A percentile compares a stretch with the other conserved stretches of the same genome.
Conservation (phyloP, 1,139 yeast genomes). For the Nakaseomyces uthaithaninus region DNA sequence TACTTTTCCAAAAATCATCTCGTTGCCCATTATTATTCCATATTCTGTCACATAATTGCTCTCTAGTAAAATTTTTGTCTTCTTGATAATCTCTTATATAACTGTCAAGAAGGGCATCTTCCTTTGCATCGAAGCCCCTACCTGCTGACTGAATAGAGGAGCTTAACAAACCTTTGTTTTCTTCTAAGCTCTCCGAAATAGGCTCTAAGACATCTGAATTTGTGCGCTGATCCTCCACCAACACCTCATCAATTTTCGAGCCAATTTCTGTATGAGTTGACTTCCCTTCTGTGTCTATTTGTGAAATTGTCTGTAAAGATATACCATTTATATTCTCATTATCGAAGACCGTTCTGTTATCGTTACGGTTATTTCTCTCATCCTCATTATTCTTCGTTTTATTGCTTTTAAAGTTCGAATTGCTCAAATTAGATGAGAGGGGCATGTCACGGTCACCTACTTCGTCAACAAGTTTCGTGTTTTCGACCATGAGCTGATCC, state of each 20-base stretch:
- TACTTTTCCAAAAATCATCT: slow-evolving; percentile 81
- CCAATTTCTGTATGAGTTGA: background rate
- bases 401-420: no score
- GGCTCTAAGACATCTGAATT: background rate
- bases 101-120: slow-evolving; percentile 60
- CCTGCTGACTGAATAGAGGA: slow-evolving; percentile 27
- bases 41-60: slow-evolving; percentile 68
- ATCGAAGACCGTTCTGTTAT: no score
- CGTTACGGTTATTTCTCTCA: no score
- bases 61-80: slow-evolving; percentile 51
- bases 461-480: no score
- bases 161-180: slow-evolving; percentile 1
- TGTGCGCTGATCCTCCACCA: background rate
- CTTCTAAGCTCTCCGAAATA: slow-evolving; percentile 1
- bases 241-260: background rate
- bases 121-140: slow-evolving; percentile 40
- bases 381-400: no score
- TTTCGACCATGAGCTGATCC: no score
- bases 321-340: no score
- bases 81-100: slow-evolving; percentile 63
- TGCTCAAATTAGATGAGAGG: no score
- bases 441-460: no score
- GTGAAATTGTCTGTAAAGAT: no score
- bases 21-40: slow-evolving; percentile 82
- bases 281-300: no score